A percentile compares a stretch with the other conserved stretches of the same genome.
Conservation (phyloP, 306 rosid genomes). For the Trichosanthes cucumerina region DNA sequence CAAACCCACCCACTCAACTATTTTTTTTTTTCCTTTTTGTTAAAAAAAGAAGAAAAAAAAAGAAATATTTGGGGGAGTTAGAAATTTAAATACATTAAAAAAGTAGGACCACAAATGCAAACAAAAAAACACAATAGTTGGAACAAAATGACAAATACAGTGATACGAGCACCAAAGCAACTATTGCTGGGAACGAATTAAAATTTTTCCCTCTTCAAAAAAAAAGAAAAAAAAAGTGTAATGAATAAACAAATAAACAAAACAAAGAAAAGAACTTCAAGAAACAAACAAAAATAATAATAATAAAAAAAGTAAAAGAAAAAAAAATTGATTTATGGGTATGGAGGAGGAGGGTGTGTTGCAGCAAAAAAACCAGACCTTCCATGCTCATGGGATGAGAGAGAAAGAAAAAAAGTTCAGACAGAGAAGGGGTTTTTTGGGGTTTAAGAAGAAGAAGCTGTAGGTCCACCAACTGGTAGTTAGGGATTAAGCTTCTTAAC, state of each 20-base stretch:
- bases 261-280: not conserved
- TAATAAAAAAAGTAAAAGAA: not conserved
- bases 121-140: slow-evolving; percentile 3
- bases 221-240: not conserved
- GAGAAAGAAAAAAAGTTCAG: slow-evolving; percentile 15
- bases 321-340: slow-evolving; percentile 22
- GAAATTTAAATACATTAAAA: slow-evolving; percentile 15
- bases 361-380: slow-evolving; percentile 33
- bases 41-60: not conserved
- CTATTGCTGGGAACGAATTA: not conserved
- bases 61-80: not conserved
- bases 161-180: slow-evolving; percentile 35
- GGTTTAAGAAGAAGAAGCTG: slow-evolving; percentile 31
- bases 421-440: slow-evolving; percentile 8
- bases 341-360: slow-evolving; percentile 22
- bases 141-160: slow-evolving; percentile 28
- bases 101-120: slow-evolving; percentile 16
- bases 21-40: not conserved
- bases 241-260: not conserved
- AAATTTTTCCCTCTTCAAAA: not conserved
- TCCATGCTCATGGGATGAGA: slow-evolving; percentile 32
- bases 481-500: slow-evolving; percentile 52
- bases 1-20: not conserved
- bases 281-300: not conserved
- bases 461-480: slow-evolving; percentile 68